Evolutionary conservation across 768 basidiomycete species (phyloP), one percentile per base, ranked within the genome.

Genomic region (Termitomyces sp.): DNA sequence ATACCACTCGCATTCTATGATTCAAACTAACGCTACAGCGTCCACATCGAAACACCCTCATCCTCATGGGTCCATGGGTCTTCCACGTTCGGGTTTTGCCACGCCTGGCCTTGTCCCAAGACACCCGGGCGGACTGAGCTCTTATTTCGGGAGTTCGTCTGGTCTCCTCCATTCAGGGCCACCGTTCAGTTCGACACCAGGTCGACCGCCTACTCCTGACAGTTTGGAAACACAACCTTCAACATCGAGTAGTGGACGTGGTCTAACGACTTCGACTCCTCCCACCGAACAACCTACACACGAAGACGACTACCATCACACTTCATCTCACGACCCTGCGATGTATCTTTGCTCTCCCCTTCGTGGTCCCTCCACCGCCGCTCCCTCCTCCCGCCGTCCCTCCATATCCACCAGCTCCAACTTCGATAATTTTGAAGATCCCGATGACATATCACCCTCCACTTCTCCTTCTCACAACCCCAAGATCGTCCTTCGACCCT

Each of bases 1-100:
- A 31, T 85, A 84, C 59, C 95, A 95, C 66, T 85, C 91, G 0
- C 93, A 95, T 63, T 90, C 89, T 0, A 82, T 82, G 64, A 85
- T 89, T 56, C 33, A 56, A 50, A 55, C 54, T 48, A 51, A 66
- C 35, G 60, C 62, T 47, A 45, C 54, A 48, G 41, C 56, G 11
- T 63, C 56, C 36, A 54, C 65, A 50, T 57, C 63, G 31, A 53
- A 58, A 59, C 54, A 62, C 18, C 54, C 40, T 47, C 60, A 45
- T 47, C 60, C 40, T 52, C 60, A 56, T 31, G 52, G 25, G 36
- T 54, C 53, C 56, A 49, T 47, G 38, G 29, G 54, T 35, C 43
- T 50, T 22, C 57, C 64, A 23, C 46, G 64, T 27, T 64, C 67
- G 45, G 63, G 67, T 5, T 60, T 55, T 36, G 63, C 62, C 32